Conservation (phyloP, 371 early-diverging fungal genomes). For the Apophysomyces elegans region DNA sequence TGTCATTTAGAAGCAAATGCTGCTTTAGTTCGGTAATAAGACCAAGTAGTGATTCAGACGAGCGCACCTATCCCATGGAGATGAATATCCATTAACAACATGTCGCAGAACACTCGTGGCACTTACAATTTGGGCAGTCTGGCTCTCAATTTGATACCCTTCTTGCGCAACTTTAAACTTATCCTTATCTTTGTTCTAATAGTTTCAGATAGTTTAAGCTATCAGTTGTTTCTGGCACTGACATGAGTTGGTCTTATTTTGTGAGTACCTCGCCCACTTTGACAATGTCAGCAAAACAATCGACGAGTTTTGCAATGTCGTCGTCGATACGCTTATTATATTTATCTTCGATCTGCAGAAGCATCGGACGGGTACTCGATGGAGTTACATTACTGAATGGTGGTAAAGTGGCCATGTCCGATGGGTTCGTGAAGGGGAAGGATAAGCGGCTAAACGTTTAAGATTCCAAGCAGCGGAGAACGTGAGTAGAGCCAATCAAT, state of each 20-base stretch:
- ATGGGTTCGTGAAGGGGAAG: neutral
- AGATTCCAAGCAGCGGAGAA: neutral
- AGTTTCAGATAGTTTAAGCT: neutral
- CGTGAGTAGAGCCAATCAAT: neutral
- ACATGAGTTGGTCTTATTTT: neutral
- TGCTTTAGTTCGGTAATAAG: slow-evolving; percentile 73
- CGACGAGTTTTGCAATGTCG: slow-evolving; percentile 61
- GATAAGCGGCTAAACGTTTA: slow-evolving; percentile 7
- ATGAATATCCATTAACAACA: neutral
- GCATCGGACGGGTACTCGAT: slow-evolving; percentile 20
- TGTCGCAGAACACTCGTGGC: neutral
- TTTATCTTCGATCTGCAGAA: slow-evolving; percentile 58
- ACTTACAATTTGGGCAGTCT: slow-evolving; percentile 74
- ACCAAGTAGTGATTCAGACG: slow-evolving; percentile 67
- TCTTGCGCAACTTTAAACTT: slow-evolving; percentile 75
- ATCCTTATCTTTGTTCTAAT: slow-evolving; percentile 64
- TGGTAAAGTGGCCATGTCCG: slow-evolving; percentile 8
- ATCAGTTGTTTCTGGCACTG: neutral
- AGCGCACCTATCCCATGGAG: slow-evolving; percentile 47
- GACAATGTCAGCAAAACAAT: slow-evolving; percentile 68
- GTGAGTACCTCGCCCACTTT: slow-evolving; percentile 61
- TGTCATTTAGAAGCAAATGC: slow-evolving; percentile 69
- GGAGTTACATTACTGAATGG: slow-evolving; percentile 4
- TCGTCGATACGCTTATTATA: slow-evolving; percentile 68
- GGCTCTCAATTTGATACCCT: slow-evolving; percentile 70